Conservation (phyloP, 1,284 basidiomycete species). For the Phlebopus sp. region DNA sequence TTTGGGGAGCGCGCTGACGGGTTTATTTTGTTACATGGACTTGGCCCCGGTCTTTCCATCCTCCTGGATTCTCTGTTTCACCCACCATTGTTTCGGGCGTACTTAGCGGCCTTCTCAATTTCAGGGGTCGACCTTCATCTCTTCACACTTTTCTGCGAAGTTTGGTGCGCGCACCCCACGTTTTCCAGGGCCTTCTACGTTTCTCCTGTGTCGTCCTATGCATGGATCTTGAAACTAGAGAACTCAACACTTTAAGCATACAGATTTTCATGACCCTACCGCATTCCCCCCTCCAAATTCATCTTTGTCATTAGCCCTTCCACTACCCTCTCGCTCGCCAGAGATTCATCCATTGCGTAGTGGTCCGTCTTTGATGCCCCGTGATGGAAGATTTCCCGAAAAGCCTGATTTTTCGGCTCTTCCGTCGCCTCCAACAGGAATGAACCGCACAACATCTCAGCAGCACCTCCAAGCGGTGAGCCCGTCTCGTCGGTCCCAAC, state of each 20-base stretch:
- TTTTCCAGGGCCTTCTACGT: conserved; percentile 6
- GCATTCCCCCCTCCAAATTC: not conserved
- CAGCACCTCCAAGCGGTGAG: not conserved
- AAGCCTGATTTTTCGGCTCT: not conserved
- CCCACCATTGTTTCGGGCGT: not conserved
- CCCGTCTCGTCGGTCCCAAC: not conserved
- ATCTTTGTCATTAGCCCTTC: conserved; percentile 1
- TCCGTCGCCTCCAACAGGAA: not conserved
- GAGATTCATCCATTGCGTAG: not conserved
- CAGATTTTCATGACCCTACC: conserved; percentile 8
- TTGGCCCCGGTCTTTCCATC: not conserved
- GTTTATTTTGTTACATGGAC: not conserved
- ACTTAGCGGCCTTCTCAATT: conserved; percentile 2
- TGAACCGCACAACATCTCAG: conserved; percentile 1
- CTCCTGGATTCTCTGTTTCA: not conserved
- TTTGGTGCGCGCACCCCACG: not conserved
- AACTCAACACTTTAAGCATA: not conserved
- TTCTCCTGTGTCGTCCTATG: not conserved
- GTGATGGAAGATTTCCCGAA: conserved; percentile 2
- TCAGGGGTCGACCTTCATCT: not conserved
- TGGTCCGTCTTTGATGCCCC: conserved; percentile 1
- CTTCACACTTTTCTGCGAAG: not conserved
- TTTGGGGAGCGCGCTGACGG: not conserved
- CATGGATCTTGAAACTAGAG: not conserved
- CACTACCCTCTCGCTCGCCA: not conserved